Conservation (phyloP, 2,329 filamentous ascomycete species). For the Xylaria sp. region DNA sequence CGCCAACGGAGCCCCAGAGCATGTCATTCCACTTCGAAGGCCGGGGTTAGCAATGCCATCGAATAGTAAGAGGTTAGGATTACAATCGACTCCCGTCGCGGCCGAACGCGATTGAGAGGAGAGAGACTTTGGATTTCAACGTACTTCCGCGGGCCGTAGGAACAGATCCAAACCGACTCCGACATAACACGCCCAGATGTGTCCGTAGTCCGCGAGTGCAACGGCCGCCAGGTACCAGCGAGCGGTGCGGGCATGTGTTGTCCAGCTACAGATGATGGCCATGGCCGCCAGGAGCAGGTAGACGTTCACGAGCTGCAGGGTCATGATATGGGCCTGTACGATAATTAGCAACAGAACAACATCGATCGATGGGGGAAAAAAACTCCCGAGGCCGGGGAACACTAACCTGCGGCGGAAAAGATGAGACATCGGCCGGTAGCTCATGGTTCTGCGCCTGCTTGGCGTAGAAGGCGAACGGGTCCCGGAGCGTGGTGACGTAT, state of each 20-base stretch:
- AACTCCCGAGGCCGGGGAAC: too few species aligned
- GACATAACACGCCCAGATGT: conserved; percentile 42
- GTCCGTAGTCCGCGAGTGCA: conserved; percentile 44
- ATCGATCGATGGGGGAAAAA: too few species aligned
- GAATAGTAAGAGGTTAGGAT: background rate
- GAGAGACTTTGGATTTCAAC: background rate
- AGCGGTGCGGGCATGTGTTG: conserved; percentile 33
- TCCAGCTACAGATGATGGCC: conserved; percentile 41
- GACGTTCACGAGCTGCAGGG: conserved; percentile 41
- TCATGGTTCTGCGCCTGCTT: conserved; percentile 35
- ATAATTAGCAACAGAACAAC: too few species aligned
- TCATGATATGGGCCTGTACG: conserved; percentile 34
- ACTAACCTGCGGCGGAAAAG: conserved; percentile 25
- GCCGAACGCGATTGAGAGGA: background rate
- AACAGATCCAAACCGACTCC: conserved; percentile 39
- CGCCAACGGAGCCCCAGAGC: conserved; percentile 38
- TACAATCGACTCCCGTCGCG: background rate
- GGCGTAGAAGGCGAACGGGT: conserved; percentile 39
- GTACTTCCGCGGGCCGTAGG: conserved; percentile 26
- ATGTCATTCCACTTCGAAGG: conserved; percentile 39
- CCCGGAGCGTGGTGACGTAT: conserved; percentile 32
- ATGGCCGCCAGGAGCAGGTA: conserved; percentile 41
- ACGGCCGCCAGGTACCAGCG: conserved; percentile 39
- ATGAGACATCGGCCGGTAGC: conserved; percentile 10
- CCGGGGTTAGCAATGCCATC: conserved; percentile 2